Conservation (phyloP, 1,139 yeast species). For the Arxiozyma slooffiae region DNA sequence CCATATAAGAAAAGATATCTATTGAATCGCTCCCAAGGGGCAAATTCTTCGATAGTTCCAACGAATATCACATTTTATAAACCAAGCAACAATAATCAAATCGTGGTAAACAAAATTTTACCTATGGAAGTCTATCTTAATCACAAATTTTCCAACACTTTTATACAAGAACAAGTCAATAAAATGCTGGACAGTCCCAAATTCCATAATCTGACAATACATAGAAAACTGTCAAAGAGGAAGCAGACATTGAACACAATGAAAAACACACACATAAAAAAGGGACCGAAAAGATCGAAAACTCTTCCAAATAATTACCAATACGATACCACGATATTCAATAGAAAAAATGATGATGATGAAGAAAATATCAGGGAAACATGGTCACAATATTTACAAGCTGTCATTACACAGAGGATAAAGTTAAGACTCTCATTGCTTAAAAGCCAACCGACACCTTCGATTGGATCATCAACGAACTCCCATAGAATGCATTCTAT, state of each 20-base stretch:
- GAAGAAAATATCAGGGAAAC: conserved; percentile 6
- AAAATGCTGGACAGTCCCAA: background rate
- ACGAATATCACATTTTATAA: conserved; percentile 1
- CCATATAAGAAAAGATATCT: background rate
- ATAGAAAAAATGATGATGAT: background rate
- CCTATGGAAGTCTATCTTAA: conserved; percentile 3
- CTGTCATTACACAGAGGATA: conserved; percentile 23
- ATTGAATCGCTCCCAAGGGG: background rate
- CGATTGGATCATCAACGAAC: background rate
- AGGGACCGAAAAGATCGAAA: conserved; percentile 1
- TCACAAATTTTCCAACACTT: background rate
- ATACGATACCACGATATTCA: background rate
- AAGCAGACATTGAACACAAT: background rate
- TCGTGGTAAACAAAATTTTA: conserved; percentile 2
- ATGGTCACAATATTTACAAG: conserved; percentile 26
- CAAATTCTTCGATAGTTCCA: background rate
- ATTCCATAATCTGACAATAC: background rate
- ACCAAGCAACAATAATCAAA: conserved; percentile 2
- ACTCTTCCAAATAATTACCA: background rate
- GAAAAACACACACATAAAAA: background rate
- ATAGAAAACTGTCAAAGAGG: background rate
- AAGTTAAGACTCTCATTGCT: conserved; percentile 19
- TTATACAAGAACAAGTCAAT: background rate
- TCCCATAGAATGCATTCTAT: background rate
- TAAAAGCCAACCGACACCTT: background rate